phyloP scores from a whole-genome alignment of 2,329 filamentous ascomycete species.

The Teratosphaeria pseudoeucalypti region DNA sequence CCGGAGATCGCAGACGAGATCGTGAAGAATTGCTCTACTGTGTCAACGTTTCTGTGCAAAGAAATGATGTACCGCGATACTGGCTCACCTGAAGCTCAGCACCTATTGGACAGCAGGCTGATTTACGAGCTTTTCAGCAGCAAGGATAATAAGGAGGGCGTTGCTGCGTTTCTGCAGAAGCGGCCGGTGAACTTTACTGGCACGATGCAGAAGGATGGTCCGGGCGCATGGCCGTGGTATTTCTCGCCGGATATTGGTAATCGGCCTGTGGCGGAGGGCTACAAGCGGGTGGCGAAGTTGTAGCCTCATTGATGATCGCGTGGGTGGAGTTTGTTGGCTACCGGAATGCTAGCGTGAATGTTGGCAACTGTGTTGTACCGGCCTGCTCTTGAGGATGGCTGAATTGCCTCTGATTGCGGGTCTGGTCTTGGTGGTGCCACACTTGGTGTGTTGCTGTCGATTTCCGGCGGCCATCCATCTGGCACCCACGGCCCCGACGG shows the following conservation, averaged over 20 bases:
- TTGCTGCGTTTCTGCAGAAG: conserved; percentile 61
- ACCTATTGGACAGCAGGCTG: conserved; percentile 58
- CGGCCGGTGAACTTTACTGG: conserved; percentile 51
- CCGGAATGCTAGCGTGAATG: too few relatives aligned
- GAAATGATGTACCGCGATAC: conserved; percentile 58
- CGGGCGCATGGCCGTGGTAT: conserved; percentile 60
- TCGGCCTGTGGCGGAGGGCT: conserved; percentile 12
- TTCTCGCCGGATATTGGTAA: conserved; percentile 40
- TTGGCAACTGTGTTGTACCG: too few relatives aligned
- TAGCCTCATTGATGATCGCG: too few relatives aligned
- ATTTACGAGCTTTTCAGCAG: conserved; percentile 50
- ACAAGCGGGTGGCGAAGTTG: too few relatives aligned
- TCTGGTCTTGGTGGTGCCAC: too few relatives aligned
- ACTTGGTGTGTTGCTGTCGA: too few relatives aligned
- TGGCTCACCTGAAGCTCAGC: conserved; percentile 54
- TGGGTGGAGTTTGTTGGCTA: too few relatives aligned
- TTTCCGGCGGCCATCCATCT: too few relatives aligned
- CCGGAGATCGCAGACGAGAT: conserved; percentile 58
- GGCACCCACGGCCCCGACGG: too few relatives aligned
- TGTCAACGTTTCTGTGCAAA: conserved; percentile 57
- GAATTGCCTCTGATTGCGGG: too few relatives aligned
- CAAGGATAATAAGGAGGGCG: conserved; percentile 57
- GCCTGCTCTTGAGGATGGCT: too few relatives aligned
- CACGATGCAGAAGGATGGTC: conserved; percentile 50
- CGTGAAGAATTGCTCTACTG: conserved; percentile 53